These are phyloP conservation scores for Cystobasidium slooffiae DNA, from an alignment of 1,284 basidiomycete species.

Conservation along the genomic window DNA sequence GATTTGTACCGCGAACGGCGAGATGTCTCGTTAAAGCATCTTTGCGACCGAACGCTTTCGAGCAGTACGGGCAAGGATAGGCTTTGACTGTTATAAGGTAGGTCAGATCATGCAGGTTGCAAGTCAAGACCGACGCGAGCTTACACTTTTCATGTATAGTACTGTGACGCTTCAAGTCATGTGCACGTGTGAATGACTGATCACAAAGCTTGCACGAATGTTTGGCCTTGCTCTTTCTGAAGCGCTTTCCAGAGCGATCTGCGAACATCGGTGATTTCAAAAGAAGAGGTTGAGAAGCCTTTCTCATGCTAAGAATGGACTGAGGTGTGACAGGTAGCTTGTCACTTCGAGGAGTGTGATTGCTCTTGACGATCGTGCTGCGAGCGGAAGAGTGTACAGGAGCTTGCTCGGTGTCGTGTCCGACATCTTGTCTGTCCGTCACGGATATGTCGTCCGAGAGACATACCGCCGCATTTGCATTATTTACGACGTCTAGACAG, in stretches of 20 bases:
- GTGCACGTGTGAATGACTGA: slow-evolving; percentile 33
- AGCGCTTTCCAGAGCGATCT: neutral
- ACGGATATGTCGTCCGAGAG: neutral
- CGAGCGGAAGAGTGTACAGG: neutral
- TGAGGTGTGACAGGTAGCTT: neutral
- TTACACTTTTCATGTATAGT: slow-evolving; percentile 28
- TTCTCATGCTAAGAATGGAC: slow-evolving; percentile 1
- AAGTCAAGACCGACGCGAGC: neutral
- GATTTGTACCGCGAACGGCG: slow-evolving; percentile 30
- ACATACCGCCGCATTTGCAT: neutral
- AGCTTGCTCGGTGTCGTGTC: neutral
- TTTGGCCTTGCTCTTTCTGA: slow-evolving; percentile 14
- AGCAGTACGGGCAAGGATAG: slow-evolving; percentile 38
- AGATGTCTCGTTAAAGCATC: slow-evolving; percentile 44
- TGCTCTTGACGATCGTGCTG: neutral
- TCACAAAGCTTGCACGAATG: slow-evolving; percentile 26
- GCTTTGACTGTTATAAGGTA: slow-evolving; percentile 9
- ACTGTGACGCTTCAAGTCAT: slow-evolving; percentile 32
- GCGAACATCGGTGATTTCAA: neutral
- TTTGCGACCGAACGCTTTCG: slow-evolving; percentile 36
- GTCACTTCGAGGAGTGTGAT: neutral
- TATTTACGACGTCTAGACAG: neutral
- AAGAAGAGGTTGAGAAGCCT: neutral
- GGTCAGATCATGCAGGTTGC: neutral
- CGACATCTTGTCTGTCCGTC: neutral